Evolutionary conservation across 306 rosid genomes (phyloP), one percentile per base, ranked within the genome.

Genomic region (Oxytropis ochrocephala): DNA sequence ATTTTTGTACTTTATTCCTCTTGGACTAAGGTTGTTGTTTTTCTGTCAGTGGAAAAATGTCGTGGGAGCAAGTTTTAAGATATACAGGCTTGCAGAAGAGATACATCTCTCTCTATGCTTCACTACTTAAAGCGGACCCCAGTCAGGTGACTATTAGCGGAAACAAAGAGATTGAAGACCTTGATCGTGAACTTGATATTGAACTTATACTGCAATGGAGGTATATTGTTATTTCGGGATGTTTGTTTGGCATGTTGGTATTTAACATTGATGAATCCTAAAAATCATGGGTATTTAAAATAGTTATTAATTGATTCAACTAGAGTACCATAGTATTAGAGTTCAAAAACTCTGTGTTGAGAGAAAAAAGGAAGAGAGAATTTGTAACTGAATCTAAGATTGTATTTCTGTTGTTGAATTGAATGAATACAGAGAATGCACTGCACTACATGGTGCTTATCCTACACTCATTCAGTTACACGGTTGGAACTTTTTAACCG

Each of bases 121-220:
- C 96, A 9, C 82, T 87, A 55, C 97, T 94, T 47, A 94, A 89
- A 83, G 84, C 96, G 67, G 99, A 94, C 65, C 95, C 84, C 49
- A 80, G 73, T 77, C 89, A 82, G 80, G 81, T 81, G 76, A 80
- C 88, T 27, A 78, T 94, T 51, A 79, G 79, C 48, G 91, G 85
- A 83, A 88, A 87, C 84, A 79, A 81, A 70, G 90, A 88, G 69
- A 88, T 91, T 48, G 96, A 85, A 73, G 90, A 87, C 77, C 82
- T 94, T 65, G 99, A 94, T 72, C 92, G 87, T 38, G 96, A 76
- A 64, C 96, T 94, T 66, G 91, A 88, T 77, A 87, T 91, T 78
- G 97, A 89, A 50, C 95, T 94, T 62, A 91, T 94, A 78, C 80
- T 94, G 69, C 99, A 88, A 75, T 94, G 99, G 99, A 94, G 99